These are phyloP conservation scores for Mycena capillaripes DNA, from an alignment of 768 basidiomycete species.

Conservation along the genomic window DNA sequence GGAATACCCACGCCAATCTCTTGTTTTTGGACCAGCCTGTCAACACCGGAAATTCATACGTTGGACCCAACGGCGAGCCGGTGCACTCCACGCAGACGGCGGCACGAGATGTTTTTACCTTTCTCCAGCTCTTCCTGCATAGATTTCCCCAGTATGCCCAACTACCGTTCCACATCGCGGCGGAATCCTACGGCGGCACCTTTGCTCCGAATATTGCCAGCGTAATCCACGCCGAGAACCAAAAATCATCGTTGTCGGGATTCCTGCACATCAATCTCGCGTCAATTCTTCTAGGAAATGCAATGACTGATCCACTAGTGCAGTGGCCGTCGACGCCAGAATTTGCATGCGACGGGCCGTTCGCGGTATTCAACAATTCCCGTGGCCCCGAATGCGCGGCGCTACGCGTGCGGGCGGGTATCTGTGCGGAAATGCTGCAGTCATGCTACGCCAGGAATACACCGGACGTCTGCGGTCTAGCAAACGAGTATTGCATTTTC, in stretches of 20 bases:
- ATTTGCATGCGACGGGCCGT: conserved; percentile 5
- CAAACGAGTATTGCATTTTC: neutral
- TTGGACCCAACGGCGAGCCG: no score
- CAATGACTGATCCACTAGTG: conserved; percentile 2
- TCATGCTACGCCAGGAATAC: conserved; percentile 3
- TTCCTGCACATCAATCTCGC: conserved; percentile 2
- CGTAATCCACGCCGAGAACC: conserved; percentile 5
- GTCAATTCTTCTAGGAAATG: conserved; percentile 7
- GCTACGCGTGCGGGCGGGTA: neutral
- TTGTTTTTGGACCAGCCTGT: neutral
- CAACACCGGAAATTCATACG: neutral
- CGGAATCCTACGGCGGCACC: neutral
- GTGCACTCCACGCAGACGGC: no score
- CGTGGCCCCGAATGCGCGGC: neutral
- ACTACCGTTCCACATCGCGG: neutral
- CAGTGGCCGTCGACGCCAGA: conserved; percentile 12
- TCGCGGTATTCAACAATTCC: neutral
- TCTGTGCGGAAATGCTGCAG: conserved; percentile 6
- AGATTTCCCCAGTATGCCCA: no score
- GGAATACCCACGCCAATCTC: neutral
- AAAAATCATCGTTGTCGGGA: conserved; percentile 1
- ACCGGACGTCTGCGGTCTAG: neutral
- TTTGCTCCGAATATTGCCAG: neutral
- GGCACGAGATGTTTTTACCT: no score
- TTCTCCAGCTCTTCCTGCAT: no score